phyloP scores from a whole-genome alignment of 345 rosid genomes.

The Brassica incana region DNA sequence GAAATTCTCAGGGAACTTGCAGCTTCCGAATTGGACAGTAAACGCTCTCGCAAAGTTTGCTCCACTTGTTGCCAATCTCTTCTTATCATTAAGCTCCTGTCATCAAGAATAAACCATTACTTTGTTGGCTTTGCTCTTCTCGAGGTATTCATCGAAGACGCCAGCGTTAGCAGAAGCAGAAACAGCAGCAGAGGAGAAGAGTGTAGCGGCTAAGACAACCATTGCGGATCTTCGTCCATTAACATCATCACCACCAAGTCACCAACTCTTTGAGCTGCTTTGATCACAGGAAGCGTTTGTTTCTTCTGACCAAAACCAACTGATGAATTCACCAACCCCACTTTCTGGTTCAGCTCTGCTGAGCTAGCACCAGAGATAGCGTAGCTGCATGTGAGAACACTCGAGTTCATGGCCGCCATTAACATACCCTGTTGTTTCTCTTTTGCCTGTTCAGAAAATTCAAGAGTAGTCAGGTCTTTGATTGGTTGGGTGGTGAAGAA shows the following conservation, averaged over 20 bases:
- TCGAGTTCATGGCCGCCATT: slow-evolving; percentile 85
- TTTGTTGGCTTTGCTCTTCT: slow-evolving; percentile 95
- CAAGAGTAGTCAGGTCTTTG: slow-evolving; percentile 3
- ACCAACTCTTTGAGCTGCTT: slow-evolving; percentile 46
- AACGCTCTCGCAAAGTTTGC: slow-evolving; percentile 97
- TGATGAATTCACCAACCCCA: slow-evolving; percentile 43
- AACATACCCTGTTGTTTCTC: neutral
- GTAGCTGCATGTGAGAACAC: slow-evolving; percentile 82
- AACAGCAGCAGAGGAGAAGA: slow-evolving; percentile 65
- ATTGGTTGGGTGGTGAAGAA: slow-evolving; percentile 26
- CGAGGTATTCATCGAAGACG: slow-evolving; percentile 86
- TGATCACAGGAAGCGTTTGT: slow-evolving; percentile 61
- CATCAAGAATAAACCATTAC: neutral
- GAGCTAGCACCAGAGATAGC: slow-evolving; percentile 63
- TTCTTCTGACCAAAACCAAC: slow-evolving; percentile 43
- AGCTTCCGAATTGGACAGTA: slow-evolving; percentile 85
- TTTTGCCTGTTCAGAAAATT: neutral
- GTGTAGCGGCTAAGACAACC: slow-evolving; percentile 65
- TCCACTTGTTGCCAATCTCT: slow-evolving; percentile 94
- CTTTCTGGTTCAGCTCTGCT: slow-evolving; percentile 62
- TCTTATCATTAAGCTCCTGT: slow-evolving; percentile 92
- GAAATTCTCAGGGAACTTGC: slow-evolving; percentile 99
- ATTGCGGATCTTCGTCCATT: slow-evolving; percentile 81
- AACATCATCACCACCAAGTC: slow-evolving; percentile 35
- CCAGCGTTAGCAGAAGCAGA: slow-evolving; percentile 79